Percentiles rank a stretch among this genome's conserved stretches.
Conservation (phyloP, 148 eudicot genomes). For the Bassia scoparia region DNA sequence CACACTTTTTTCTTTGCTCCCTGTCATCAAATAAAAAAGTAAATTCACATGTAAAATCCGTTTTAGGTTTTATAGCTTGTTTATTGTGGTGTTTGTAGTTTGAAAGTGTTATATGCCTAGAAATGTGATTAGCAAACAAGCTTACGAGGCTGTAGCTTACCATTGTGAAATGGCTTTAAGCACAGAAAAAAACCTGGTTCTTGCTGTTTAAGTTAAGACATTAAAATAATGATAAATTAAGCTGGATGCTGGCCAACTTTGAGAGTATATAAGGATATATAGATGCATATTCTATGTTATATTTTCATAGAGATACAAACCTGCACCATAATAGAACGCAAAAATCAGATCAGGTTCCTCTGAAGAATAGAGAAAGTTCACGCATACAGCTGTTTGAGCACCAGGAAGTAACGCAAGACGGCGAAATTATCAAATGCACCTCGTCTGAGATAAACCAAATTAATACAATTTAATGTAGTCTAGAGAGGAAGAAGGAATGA, state of each 20-base stretch:
- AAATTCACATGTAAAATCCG: too few species aligned
- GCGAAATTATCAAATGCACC: slow-evolving; percentile 95
- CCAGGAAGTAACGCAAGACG: slow-evolving; percentile 77
- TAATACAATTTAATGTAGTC: background rate
- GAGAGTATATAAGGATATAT: background rate
- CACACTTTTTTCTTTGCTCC: too few species aligned
- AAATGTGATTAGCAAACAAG: too few species aligned
- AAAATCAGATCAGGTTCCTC: slow-evolving; percentile 82
- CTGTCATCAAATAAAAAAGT: too few species aligned
- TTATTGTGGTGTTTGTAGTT: too few species aligned
- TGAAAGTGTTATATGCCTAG: too few species aligned
- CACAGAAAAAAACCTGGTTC: background rate
- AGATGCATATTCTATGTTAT: background rate
- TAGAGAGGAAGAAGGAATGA: too few species aligned
- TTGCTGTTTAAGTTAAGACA: background rate
- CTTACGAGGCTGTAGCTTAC: too few species aligned
- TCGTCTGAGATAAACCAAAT: slow-evolving; percentile 41
- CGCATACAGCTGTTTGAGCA: slow-evolving; percentile 89
- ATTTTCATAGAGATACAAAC: slow-evolving; percentile 33
- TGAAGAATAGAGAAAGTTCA: slow-evolving; percentile 79
- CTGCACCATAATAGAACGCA: slow-evolving; percentile 98
- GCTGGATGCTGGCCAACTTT: background rate
- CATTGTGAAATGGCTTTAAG: too few species aligned
- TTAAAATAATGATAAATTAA: background rate
- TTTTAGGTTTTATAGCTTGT: too few species aligned